A percentile compares a stretch with the other conserved stretches of the same genome.
phyloP scores from a whole-genome alignment of 139 green algal species.

The Chlamydomonas sphaeroides region DNA sequence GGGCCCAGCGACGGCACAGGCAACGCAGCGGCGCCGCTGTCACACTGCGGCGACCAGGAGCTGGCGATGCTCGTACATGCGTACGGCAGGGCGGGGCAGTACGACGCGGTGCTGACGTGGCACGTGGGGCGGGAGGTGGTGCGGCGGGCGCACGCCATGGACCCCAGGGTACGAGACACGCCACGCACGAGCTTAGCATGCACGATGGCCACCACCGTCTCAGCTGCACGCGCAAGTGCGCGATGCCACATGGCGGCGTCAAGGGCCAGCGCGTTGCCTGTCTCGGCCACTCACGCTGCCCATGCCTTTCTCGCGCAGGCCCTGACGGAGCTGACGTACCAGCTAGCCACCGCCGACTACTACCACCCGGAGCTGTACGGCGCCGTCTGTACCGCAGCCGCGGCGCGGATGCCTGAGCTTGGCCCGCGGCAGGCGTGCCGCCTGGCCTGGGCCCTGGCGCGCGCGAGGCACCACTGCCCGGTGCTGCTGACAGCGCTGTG shows the following conservation, averaged over 20 bases:
- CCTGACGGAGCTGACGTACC: conserved; percentile 17
- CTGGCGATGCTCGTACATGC: no score
- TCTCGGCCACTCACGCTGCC: no score
- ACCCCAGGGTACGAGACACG: background rate
- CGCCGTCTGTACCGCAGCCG: background rate
- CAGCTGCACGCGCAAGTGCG: background rate
- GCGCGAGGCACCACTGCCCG: conserved; percentile 6
- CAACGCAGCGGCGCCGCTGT: no score
- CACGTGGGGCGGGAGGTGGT: background rate
- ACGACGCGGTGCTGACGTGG: no score
- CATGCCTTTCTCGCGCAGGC: background rate
- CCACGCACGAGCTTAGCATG: no score
- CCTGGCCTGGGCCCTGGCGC: conserved; percentile 4
- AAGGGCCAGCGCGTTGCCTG: no score
- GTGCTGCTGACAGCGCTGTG: background rate
- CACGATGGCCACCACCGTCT: no score
- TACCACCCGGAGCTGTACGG: conserved; percentile 30
- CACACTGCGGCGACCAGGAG: no score
- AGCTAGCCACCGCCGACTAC: conserved; percentile 13
- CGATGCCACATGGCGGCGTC: no score
- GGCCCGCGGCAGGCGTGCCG: background rate
- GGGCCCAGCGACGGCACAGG: no score
- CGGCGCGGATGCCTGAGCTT: background rate
- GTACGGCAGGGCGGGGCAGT: no score
- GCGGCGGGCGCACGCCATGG: background rate